Evolutionary conservation across 495 filamentous ascomycete species (phyloP), one percentile per base, ranked within the genome.

Genomic region (Xylaria scruposa): DNA sequence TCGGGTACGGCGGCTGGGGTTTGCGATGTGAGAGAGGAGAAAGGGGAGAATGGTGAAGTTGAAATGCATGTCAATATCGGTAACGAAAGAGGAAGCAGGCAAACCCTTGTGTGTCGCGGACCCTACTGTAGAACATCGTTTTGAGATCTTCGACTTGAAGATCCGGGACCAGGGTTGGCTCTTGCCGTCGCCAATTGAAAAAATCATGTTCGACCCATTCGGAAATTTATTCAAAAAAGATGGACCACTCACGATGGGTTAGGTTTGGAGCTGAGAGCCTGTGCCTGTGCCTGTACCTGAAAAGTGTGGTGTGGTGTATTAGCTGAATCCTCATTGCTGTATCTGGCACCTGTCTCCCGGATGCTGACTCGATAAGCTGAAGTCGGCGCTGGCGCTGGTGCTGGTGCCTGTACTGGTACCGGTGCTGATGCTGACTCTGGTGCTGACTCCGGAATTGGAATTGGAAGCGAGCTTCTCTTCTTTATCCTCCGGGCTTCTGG

Each of bases 231-330:
- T 71, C 40, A 44, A 44, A 51, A 51, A 71, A 33, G 42, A 56
- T 65, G 40, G 62, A 36, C 51, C 49, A 78, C 76, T 76, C 71
- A 78, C 76, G 72, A 59, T 58, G 72, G 62, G 70, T 70, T 78
- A 68, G 71, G 69, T 70, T 73, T 71, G 74, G 74, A 47, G 70
- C 68, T 59, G 63, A 72, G 40, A 61, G 29, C 29, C 29, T 31
- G 29, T 31, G 29, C 29, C 29, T 31, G 29, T 31, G 72, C 63
- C 71, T 71, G 63, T 44, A 59, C 56, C 65, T 70, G 70, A 46
- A n/a, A 68, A 29, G 44, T 10, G 29, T 51, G 64, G 61, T 63
- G 36, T 58, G 72, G 21, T 42, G 19, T 42, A 42, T 42, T 63
- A 38, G 73, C 65, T 49, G 64, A 31, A 7, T 47, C 54, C 44